Percentiles rank a stretch among this genome's conserved stretches.
Evolutionary conservation across 73 alveolate genomes (phyloP).

Genomic region (Paramecium octaurelia): DNA sequence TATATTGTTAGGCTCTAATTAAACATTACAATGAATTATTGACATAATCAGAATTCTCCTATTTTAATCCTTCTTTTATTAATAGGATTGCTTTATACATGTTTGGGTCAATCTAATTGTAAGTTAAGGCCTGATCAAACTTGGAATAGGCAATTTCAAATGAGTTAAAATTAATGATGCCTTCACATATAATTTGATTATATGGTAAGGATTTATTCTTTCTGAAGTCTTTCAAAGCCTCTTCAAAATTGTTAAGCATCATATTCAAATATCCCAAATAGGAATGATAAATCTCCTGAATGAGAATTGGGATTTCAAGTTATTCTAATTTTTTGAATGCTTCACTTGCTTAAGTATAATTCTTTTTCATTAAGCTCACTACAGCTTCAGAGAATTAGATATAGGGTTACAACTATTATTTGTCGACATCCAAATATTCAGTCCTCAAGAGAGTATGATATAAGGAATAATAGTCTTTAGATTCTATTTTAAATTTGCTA

Average conservation of each 20-base stretch:
- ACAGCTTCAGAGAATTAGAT: slow-evolving; percentile 75
- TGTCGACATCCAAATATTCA: slow-evolving; percentile 65
- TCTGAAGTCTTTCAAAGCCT: neutral
- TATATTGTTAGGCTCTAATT: neutral
- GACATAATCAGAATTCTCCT: neutral
- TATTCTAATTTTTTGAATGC: neutral
- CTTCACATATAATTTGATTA: slow-evolving; percentile 44
- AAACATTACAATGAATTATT: neutral
- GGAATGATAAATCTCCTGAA: neutral
- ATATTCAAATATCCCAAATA: slow-evolving; percentile 48
- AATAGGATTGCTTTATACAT: slow-evolving; percentile 7
- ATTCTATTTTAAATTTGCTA: slow-evolving; percentile 73
- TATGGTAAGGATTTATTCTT: slow-evolving; percentile 24
- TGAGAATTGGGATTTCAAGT: neutral
- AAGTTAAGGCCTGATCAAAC: slow-evolving; percentile 26
- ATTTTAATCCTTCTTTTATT: neutral
- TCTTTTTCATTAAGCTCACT: slow-evolving; percentile 41
- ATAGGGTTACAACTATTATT: slow-evolving; percentile 59
- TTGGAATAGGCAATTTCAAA: slow-evolving; percentile 8
- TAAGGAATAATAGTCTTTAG: slow-evolving; percentile 82
- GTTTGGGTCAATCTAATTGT: slow-evolving; percentile 29
- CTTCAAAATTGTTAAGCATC: neutral
- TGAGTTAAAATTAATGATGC: neutral
- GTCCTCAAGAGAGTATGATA: slow-evolving; percentile 79
- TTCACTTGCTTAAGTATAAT: slow-evolving; percentile 13